phyloP scores from a whole-genome alignment of 179 eudicot species.

The Carnegiea gigantea region DNA sequence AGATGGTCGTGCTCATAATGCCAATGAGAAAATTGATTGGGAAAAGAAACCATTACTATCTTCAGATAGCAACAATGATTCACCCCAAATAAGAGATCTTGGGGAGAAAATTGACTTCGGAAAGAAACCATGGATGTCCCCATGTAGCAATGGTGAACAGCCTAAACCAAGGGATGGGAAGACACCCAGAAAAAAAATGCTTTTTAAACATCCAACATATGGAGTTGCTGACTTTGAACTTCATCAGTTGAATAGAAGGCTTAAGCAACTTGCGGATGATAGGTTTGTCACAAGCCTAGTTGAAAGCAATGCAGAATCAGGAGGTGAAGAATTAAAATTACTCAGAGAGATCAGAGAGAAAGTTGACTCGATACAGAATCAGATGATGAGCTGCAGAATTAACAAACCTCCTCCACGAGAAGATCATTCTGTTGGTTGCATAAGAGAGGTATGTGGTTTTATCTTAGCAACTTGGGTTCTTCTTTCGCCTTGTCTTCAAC shows the following conservation, averaged over 20 bases:
- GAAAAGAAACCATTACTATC: conserved; percentile 35
- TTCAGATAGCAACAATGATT: conserved; percentile 25
- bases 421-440: conserved; percentile 38
- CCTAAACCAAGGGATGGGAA: conserved; percentile 35
- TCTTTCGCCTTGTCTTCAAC: no score
- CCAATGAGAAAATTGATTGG: conserved; percentile 35
- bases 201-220: conserved; percentile 33
- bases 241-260: conserved; percentile 41
- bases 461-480: neutral
- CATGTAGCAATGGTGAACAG: conserved; percentile 25
- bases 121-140: conserved; percentile 28
- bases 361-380: conserved; percentile 53
- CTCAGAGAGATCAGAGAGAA: conserved; percentile 68
- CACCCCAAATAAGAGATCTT: neutral
- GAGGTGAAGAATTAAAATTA: conserved; percentile 47
- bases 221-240: conserved; percentile 40
- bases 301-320: conserved; percentile 31
- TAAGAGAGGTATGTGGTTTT: conserved; percentile 52
- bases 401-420: conserved; percentile 35
- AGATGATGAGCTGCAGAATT: conserved; percentile 45
- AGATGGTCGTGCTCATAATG: conserved; percentile 10
- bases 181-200: conserved; percentile 29
- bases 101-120: conserved; percentile 27
- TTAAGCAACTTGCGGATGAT: conserved; percentile 60
- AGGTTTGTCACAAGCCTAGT: conserved; percentile 29